A percentile compares a stretch with the other conserved stretches of the same genome.
Conservation (phyloP, 2,329 filamentous ascomycete genomes). For the Pseudogymnoascus pannorum region DNA sequence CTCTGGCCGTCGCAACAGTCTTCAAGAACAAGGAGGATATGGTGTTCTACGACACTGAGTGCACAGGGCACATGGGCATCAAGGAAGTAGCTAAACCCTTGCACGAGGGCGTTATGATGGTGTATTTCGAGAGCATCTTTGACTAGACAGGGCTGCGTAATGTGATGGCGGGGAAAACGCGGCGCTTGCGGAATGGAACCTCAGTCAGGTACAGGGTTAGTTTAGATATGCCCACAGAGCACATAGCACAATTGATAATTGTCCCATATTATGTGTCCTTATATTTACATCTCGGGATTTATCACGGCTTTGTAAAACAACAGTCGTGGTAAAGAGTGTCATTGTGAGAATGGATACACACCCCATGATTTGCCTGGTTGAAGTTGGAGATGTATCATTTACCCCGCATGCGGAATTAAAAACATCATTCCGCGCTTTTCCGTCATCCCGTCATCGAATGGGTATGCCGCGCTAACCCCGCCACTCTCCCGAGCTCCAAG, state of each 20-base stretch:
- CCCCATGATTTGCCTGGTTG: neutral
- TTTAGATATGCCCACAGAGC: neutral
- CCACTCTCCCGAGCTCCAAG: neutral
- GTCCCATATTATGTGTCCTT: neutral
- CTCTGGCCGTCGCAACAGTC: constrained; percentile 42
- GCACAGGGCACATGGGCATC: constrained; percentile 44
- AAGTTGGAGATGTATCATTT: neutral
- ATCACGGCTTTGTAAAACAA: neutral
- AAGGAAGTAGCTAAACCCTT: constrained; percentile 27
- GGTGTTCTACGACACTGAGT: constrained; percentile 50
- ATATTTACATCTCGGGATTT: neutral
- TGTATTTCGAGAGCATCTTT: constrained; percentile 14
- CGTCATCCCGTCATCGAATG: constrained; percentile 1
- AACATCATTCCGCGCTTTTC: neutral
- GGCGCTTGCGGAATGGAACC: neutral
- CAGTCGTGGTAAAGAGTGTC: neutral
- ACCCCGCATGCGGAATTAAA: constrained; percentile 3
- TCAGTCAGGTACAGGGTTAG: neutral
- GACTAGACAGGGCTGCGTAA: neutral
- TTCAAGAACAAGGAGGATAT: constrained; percentile 51
- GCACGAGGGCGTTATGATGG: constrained; percentile 17
- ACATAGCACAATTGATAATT: neutral
- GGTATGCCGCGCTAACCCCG: constrained; percentile 6
- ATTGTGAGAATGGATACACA: neutral
- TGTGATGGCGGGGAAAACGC: neutral